Base-by-base conservation (phyloP, 495 filamentous ascomycete species). In the Chaetomium tenue region DNA sequence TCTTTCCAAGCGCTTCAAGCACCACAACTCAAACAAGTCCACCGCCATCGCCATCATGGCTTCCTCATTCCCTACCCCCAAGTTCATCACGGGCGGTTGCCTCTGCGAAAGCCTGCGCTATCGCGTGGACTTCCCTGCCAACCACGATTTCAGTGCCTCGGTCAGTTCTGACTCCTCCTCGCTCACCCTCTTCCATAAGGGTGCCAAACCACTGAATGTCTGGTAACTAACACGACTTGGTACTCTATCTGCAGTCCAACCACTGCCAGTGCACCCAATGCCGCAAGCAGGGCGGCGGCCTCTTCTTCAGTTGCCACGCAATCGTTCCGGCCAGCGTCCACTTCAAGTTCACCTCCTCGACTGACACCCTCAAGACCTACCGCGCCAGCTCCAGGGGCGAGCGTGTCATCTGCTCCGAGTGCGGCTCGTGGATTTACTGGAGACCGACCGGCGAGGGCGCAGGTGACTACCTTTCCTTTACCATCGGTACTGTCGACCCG, bases 241-340 rank as follows among this genome's bases (percentile, higher is more conserved):
- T 6, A 28, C 46, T 25, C 13, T 47, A 16, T 46, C 3, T 40
- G 26, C 66, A 78, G 75, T 72, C 68, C 51, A 42, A 61, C 30
- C 75, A 70, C 20, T 79, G 77, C 66, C 75, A 78, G 56, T 79
- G 77, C 66, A 79, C 74, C 47, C 75, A 78, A 61, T 75, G 73
- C 65, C 73, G 77, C 56, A 70, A 69, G 40, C 73, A 73, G 54
- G 75, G 75, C 6, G 72, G 71, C 28, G 44, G 68, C n/a, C 58
- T 78, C 57, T 74, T 77, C 69, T 73, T 74, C 63, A 26, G 68
- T 23, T 64, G 63, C 25, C 75, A 77, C 63, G 26, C 3, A 12
- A 57, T 67, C 51, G 22, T 44, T 0, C 64, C 68, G 8, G 46
- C 60, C 2, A 53, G 50, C 6, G 25, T 58, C 9, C 33, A 63